Evolutionary conservation across 352 stramenopile genomes (phyloP).

Genomic region (Blastocystis sp.): DNA sequence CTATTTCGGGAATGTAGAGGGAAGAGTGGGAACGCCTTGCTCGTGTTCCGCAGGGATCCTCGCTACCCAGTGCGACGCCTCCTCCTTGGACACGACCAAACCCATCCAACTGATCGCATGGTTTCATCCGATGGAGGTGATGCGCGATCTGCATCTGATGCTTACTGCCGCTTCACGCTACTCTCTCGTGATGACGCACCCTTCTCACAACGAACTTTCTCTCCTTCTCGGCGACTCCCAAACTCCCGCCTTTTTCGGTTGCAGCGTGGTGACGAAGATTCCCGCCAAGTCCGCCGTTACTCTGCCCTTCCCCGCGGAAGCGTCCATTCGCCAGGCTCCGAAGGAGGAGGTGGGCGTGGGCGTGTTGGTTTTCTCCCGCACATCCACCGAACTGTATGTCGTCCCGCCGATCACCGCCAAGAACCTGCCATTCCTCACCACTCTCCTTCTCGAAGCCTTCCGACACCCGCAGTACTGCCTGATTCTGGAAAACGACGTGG

Average conservation of each 20-base stretch:
- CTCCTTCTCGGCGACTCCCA: not conserved
- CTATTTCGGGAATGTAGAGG: not conserved
- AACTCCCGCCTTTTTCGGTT: constrained; percentile 24
- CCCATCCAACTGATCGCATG: constrained; percentile 22
- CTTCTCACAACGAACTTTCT: not conserved
- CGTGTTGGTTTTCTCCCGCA: not conserved
- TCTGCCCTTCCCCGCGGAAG: not conserved
- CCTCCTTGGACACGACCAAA: not conserved
- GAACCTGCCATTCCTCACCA: not conserved
- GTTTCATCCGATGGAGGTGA: constrained; percentile 37
- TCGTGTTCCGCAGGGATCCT: not conserved
- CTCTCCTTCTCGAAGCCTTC: not conserved
- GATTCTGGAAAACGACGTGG: constrained; percentile 33
- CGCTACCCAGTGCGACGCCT: not conserved
- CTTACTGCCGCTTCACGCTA: not conserved
- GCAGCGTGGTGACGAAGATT: constrained; percentile 3
- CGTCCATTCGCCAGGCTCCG: not conserved
- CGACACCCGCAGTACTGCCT: constrained; percentile 25
- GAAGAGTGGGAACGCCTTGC: not conserved
- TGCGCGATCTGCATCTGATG: constrained; percentile 5
- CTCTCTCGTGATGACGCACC: constrained; percentile 15
- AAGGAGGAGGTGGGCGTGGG: not conserved
- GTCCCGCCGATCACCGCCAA: not conserved
- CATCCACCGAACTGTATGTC: not conserved
- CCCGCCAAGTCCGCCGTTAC: not conserved